phyloP scores from a whole-genome alignment of 2,329 filamentous ascomycete species.

The Trichoderma atroviride region DNA sequence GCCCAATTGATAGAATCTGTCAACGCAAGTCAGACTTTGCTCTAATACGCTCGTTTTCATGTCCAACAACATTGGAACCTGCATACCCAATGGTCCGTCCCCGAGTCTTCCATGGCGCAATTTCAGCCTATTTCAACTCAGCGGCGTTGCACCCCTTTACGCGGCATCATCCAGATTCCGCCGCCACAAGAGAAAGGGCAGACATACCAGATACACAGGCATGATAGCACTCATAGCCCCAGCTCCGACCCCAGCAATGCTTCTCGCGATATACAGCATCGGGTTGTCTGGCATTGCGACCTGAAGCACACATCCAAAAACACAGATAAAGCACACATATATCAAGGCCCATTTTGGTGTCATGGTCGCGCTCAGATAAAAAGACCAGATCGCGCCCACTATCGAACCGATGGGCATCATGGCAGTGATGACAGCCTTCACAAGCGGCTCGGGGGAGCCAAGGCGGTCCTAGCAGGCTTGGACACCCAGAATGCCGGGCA shows the following conservation, averaged over 20 bases:
- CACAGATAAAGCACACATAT: conserved; percentile 55
- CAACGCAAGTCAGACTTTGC: not conserved
- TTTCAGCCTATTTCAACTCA: conserved; percentile 51
- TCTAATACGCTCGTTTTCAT: not conserved
- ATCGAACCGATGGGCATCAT: conserved; percentile 75
- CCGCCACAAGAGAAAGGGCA: not conserved
- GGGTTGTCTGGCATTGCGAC: conserved; percentile 65
- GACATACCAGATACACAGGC: conserved; percentile 62
- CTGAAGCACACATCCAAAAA: conserved; percentile 57
- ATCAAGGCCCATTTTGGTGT: conserved; percentile 55
- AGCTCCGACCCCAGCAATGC: conserved; percentile 72
- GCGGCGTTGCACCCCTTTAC: not conserved
- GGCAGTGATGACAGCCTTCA: conserved; percentile 72
- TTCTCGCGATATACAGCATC: conserved; percentile 72
- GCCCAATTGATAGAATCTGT: conserved; percentile 65
- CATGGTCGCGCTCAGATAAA: conserved; percentile 53
- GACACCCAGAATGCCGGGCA: conserved; percentile 69
- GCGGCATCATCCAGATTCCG: not conserved
- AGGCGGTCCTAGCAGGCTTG: conserved; percentile 74
- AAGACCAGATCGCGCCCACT: conserved; percentile 56
- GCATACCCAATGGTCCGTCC: conserved; percentile 57
- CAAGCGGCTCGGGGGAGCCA: conserved; percentile 58
- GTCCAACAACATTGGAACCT: no score
- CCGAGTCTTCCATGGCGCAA: conserved; percentile 60
- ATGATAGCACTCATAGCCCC: conserved; percentile 75